Evolutionary conservation across 2,329 filamentous ascomycete species (phyloP).

Genomic region (Diaporthe eres): DNA sequence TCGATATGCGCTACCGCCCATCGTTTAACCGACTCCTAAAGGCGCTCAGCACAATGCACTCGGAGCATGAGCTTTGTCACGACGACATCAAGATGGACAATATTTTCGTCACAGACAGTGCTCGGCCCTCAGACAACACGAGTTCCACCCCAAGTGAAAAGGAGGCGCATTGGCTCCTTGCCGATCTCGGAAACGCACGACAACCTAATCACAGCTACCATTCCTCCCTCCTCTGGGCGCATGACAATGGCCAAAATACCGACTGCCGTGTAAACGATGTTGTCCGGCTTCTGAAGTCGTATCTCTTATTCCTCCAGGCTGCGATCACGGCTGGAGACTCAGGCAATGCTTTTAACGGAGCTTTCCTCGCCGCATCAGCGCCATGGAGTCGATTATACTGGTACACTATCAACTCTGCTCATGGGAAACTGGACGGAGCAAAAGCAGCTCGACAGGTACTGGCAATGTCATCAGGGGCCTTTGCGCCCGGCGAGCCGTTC

Average conservation of each 20-base stretch:
- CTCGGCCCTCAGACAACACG: not conserved
- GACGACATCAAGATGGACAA: slow-evolving; percentile 53
- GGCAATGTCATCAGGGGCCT: slow-evolving; percentile 34
- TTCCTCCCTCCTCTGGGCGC: slow-evolving; percentile 49
- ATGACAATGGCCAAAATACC: slow-evolving; percentile 47
- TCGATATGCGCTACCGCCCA: slow-evolving; percentile 49
- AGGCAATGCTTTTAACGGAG: slow-evolving; percentile 45
- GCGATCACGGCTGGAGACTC: slow-evolving; percentile 41
- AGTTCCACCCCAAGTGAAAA: slow-evolving; percentile 2
- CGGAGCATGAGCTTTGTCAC: slow-evolving; percentile 48
- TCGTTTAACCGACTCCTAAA: slow-evolving; percentile 49
- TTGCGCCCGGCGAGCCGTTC: not conserved
- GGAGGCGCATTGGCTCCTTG: slow-evolving; percentile 50
- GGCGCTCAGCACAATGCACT: slow-evolving; percentile 48
- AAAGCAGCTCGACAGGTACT: slow-evolving; percentile 21
- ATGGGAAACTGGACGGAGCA: not conserved
- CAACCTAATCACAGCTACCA: slow-evolving; percentile 50
- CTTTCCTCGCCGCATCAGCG: slow-evolving; percentile 45
- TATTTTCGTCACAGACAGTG: slow-evolving; percentile 46
- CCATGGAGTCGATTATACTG: slow-evolving; percentile 49
- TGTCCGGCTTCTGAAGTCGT: slow-evolving; percentile 49
- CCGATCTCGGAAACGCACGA: slow-evolving; percentile 51
- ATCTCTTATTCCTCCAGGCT: slow-evolving; percentile 49
- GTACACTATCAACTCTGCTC: slow-evolving; percentile 39
- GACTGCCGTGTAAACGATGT: slow-evolving; percentile 53